Evolutionary conservation across 164 flowering plant genomes (phyloP).

Genomic region (Liriodendron chinense): DNA sequence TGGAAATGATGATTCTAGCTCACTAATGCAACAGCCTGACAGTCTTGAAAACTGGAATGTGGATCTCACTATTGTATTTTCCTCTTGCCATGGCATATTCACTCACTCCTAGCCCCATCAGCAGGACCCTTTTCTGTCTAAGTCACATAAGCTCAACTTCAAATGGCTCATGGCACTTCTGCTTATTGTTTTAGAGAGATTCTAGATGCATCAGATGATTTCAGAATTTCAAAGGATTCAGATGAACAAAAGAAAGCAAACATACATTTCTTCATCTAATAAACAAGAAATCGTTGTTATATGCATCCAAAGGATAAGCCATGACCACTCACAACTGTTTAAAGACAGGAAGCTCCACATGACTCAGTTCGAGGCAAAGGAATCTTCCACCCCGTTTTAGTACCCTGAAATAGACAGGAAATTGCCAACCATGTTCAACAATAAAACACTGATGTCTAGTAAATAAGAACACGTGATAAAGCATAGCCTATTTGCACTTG

Average conservation of each 20-base stretch:
- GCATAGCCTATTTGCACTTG: neutral
- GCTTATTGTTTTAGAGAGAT: neutral
- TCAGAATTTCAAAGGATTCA: neutral
- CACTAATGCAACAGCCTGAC: no score
- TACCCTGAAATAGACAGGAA: conserved; percentile 46
- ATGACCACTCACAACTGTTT: conserved; percentile 69
- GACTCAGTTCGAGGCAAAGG: conserved; percentile 96
- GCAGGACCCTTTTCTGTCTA: no score
- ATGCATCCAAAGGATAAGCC: neutral
- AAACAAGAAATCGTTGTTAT: neutral
- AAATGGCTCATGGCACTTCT: neutral
- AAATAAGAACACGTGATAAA: neutral
- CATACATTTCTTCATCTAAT: neutral
- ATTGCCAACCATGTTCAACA: neutral
- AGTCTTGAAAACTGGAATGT: no score
- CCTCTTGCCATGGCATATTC: no score
- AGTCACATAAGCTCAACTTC: no score
- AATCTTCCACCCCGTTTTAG: conserved; percentile 89
- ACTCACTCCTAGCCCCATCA: no score
- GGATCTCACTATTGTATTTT: no score
- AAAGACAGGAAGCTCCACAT: conserved; percentile 76
- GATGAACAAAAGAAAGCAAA: neutral
- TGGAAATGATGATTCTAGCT: no score
- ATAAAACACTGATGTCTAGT: neutral
- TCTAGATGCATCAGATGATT: neutral